Base-by-base conservation (phyloP, 257 asterid species). In the Solanum paucissectum region DNA sequence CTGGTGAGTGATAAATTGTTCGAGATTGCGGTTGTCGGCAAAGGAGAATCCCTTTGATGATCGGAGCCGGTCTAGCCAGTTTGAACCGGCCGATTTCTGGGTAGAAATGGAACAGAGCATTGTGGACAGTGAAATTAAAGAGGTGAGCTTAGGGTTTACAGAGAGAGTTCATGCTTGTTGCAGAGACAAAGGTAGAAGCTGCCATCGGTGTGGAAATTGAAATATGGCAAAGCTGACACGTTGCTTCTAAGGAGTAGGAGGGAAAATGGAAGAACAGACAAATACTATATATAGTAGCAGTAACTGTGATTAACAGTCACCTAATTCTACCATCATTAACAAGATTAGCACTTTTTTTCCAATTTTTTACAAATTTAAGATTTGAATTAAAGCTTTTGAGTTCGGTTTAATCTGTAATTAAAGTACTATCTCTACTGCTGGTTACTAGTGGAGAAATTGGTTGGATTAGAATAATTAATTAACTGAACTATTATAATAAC, bases 1-100 rank as follows among this genome's bases (percentile, higher is more conserved):
- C 40, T 87, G 93, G 71, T 58, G 86, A 72, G 83, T 36, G 21
- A 93, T 88, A 85, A 95, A 95, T 36, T 91, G 90, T 8, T 93
- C 98, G 92, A 94, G 95, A 88, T 93, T 94, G 87, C 90, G 4
- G 81, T 88, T 87, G 68, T 86, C 86, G 81, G 88, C 89, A 44
- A 91, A 88, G 44, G 93, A 90, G 92, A 97, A 92, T 66, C 99
- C 98, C 88, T 92, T 95, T 83, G 98, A 93, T 29, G 91, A 93
- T 38, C 98, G 95, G 88, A 95, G 92, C 86, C 98, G 97, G 87
- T 94, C 95, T 85, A 95, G 93, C 98, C 99, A 96, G 72, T 86
- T 91, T 55, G 95, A 88, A 75, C 94, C 89, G 76, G 96, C 21
- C 0, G 38, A 93, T 90, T 95, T 95, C 42, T 91, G 91, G 77